phyloP scores from a whole-genome alignment of 2,329 filamentous ascomycete genomes.

The Colletotrichum eleusines region DNA sequence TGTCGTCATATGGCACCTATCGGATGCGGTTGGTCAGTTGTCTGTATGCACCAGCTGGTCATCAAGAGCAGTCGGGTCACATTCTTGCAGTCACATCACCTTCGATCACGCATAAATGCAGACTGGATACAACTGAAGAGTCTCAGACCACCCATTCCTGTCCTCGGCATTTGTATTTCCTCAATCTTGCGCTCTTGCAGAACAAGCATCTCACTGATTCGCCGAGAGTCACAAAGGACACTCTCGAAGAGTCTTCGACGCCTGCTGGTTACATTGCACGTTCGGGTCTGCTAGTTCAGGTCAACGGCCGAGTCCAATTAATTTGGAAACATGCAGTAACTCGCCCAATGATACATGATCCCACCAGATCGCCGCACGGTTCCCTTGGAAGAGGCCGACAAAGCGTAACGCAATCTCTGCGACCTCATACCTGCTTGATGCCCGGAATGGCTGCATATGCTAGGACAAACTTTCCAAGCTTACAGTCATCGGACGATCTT shows the following conservation, averaged over 20 bases:
- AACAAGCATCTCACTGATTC: slow-evolving; percentile 1
- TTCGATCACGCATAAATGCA: neutral
- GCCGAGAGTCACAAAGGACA: neutral
- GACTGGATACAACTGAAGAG: slow-evolving; percentile 1
- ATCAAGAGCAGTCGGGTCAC: neutral
- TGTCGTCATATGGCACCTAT: slow-evolving; percentile 17
- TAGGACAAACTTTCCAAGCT: slow-evolving; percentile 13
- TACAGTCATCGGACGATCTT: slow-evolving; percentile 38
- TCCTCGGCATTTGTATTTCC: slow-evolving; percentile 8
- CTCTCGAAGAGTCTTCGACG: no score
- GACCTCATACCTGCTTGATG: neutral
- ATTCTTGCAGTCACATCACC: neutral
- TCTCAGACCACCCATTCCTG: neutral
- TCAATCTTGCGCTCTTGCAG: neutral
- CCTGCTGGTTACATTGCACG: slow-evolving; percentile 10
- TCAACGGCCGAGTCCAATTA: neutral
- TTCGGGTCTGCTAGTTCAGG: neutral
- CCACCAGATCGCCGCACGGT: slow-evolving; percentile 25
- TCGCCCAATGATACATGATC: neutral
- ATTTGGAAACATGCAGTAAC: slow-evolving; percentile 4
- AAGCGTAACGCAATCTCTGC: neutral
- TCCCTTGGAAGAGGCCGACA: slow-evolving; percentile 4
- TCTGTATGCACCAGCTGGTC: neutral
- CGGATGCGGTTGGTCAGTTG: slow-evolving; percentile 12
- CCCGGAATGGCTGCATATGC: neutral